Base-by-base conservation (phyloP, 805 yeast genomes). In the Saccharomycopsis fibuligera region DNA sequence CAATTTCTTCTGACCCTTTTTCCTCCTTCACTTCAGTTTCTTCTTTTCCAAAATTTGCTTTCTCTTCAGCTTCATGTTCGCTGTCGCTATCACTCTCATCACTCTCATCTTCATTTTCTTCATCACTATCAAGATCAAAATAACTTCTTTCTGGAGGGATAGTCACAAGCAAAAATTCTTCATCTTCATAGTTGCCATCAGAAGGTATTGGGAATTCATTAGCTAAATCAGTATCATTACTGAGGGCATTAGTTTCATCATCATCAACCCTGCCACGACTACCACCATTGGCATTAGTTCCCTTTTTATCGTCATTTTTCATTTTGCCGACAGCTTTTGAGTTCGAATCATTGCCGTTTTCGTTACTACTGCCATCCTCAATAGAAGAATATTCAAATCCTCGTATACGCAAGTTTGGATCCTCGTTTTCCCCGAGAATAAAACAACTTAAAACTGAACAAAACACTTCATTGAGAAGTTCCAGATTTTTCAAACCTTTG, bases 391-490 rank as follows among this genome's bases (percentile, higher is more conserved):
- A 44, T 33, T 48, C 53, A 38, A 38, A 52, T 3, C 55, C 55
- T 29, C 43, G 42, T 23, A 46, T 43, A 35, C 53, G 21, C n/a
- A 43, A 8, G 24, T 39, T 47, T 2, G 69, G 57, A 30, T 69
- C 60, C 50, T 68, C 68, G n/a, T 65, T 66, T 2, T 69, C 68
- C 14, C 69, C 66, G 21, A 65, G 66, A 44, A 84, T 77, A 38
- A 81, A 66, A 4, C 76, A 76, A 38, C 79, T 72, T 38, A 86
- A 62, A 12, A 81, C 64, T 2, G 83, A 74, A 62, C 90, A 81
- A 67, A 81, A 84, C 4, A 86, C 72, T 62, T 83, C 91, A 55
- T 79, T 76, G 29, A 86, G 59, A 31, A 83, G 60, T 9, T 66
- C 69, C 56, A 85, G 78, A 35, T 76, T 63, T 2, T 72, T 63